Conservation (phyloP, 1,284 basidiomycete genomes). For the Peniophora sp. region DNA sequence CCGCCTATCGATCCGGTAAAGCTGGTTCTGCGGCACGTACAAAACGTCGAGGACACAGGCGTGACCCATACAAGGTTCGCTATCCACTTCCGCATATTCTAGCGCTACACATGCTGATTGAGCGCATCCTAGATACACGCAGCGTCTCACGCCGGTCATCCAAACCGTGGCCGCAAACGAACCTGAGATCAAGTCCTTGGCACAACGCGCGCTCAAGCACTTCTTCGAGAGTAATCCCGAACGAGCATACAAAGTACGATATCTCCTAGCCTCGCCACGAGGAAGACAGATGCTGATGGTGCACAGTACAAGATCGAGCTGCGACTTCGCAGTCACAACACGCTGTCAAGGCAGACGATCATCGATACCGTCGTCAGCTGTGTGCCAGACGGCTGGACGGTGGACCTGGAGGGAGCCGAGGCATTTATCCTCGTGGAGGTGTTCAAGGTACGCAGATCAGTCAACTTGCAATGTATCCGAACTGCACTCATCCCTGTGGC, state of each 20-base stretch:
- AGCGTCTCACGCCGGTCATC: conserved; percentile 63
- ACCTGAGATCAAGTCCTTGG: conserved; percentile 57
- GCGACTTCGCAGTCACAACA: conserved; percentile 65
- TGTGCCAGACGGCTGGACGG: conserved; percentile 56
- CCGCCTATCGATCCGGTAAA: conserved; percentile 71
- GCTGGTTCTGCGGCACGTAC: conserved; percentile 56
- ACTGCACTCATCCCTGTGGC: background rate
- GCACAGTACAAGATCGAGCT: conserved; percentile 75
- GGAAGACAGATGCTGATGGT: background rate
- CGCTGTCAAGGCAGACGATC: conserved; percentile 45
- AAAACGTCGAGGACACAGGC: conserved; percentile 55
- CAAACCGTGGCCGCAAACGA: conserved; percentile 59
- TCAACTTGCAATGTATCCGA: conserved; percentile 1
- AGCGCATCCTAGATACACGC: conserved; percentile 41
- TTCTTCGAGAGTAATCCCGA: conserved; percentile 41
- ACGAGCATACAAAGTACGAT: conserved; percentile 33
- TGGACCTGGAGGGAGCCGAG: conserved; percentile 59
- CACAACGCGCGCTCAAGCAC: conserved; percentile 40
- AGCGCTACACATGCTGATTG: background rate
- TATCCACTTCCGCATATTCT: background rate
- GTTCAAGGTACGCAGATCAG: conserved; percentile 53
- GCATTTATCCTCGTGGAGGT: conserved; percentile 71
- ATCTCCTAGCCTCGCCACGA: background rate
- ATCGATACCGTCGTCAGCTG: conserved; percentile 63
- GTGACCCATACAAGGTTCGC: conserved; percentile 56